Evolutionary conservation across 2,329 filamentous ascomycete species (phyloP).

Genomic region (Xylaria sp.): DNA sequence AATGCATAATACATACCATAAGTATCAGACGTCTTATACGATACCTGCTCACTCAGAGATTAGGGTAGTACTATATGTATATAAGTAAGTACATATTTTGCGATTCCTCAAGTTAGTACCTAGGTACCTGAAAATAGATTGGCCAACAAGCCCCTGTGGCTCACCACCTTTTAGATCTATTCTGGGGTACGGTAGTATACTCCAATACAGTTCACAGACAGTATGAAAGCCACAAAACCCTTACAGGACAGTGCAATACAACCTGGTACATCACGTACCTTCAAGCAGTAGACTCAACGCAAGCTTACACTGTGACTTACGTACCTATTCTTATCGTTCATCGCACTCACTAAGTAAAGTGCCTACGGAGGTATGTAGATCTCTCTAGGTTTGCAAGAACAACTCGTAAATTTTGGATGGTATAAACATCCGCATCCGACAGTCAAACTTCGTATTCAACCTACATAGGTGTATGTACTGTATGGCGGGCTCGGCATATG

Average conservation of each 20-base stretch:
- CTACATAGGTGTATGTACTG: slow-evolving; percentile 5
- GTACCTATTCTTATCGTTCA: neutral
- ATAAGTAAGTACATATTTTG: too few species aligned
- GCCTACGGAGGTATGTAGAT: neutral
- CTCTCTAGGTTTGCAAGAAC: slow-evolving; percentile 3
- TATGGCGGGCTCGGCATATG: slow-evolving; percentile 5
- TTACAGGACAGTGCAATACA: neutral
- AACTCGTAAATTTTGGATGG: slow-evolving; percentile 3
- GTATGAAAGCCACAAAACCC: neutral
- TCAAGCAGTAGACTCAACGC: neutral
- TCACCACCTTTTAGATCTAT: neutral
- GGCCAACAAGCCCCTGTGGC: slow-evolving; percentile 24
- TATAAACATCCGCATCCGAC: neutral
- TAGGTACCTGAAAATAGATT: neutral
- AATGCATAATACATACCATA: neutral
- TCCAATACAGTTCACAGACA: neutral
- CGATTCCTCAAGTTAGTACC: too few species aligned
- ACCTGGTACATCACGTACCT: neutral
- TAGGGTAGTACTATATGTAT: neutral
- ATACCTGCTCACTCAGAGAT: neutral
- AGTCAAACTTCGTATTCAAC: slow-evolving; percentile 30
- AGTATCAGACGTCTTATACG: neutral
- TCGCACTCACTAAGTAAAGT: neutral
- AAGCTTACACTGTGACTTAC: slow-evolving; percentile 7
- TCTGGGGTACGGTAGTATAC: neutral